These are phyloP conservation scores for Tilletia indica DNA, from an alignment of 1,284 basidiomycete species.

Conservation along the genomic window DNA sequence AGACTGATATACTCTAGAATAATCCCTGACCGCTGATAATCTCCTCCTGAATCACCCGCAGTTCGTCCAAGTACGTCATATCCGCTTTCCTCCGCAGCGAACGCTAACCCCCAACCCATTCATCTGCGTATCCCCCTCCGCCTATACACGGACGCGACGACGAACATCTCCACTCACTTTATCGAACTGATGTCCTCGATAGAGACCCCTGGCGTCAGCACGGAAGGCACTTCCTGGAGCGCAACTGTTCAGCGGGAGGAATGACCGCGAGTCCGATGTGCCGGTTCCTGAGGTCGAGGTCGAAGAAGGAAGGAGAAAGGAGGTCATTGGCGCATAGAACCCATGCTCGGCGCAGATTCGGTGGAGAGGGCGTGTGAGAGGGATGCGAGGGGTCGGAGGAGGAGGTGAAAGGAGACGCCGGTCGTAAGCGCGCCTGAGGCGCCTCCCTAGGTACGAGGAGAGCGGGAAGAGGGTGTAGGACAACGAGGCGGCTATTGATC, in stretches of 20 bases:
- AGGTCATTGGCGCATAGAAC: constrained; percentile 60
- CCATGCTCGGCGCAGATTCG: constrained; percentile 69
- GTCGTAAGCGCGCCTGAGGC: constrained; percentile 77
- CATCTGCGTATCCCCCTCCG: too few relatives aligned
- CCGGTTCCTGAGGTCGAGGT: background rate
- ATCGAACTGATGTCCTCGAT: constrained; percentile 94
- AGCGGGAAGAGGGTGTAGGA: constrained; percentile 69
- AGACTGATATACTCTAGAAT: constrained; percentile 68
- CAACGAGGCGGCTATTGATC: constrained; percentile 56
- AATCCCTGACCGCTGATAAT: constrained; percentile 74
- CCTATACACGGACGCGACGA: constrained; percentile 63
- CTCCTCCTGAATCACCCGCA: constrained; percentile 72
- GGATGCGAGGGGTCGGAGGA: constrained; percentile 76
- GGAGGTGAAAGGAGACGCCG: constrained; percentile 88
- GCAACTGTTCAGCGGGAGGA: constrained; percentile 71
- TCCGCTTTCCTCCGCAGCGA: constrained; percentile 59
- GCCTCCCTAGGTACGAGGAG: constrained; percentile 62
- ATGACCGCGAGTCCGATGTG: background rate
- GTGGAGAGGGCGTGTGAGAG: constrained; percentile 84
- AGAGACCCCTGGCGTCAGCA: constrained; percentile 90
- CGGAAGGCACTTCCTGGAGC: constrained; percentile 88
- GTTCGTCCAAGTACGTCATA: constrained; percentile 70
- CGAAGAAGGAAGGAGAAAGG: background rate
- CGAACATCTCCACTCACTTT: constrained; percentile 68
- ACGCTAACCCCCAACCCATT: too few relatives aligned